Conservation (phyloP, 225 moss, liverwort and hornwort species). For the Asterella californica region DNA sequence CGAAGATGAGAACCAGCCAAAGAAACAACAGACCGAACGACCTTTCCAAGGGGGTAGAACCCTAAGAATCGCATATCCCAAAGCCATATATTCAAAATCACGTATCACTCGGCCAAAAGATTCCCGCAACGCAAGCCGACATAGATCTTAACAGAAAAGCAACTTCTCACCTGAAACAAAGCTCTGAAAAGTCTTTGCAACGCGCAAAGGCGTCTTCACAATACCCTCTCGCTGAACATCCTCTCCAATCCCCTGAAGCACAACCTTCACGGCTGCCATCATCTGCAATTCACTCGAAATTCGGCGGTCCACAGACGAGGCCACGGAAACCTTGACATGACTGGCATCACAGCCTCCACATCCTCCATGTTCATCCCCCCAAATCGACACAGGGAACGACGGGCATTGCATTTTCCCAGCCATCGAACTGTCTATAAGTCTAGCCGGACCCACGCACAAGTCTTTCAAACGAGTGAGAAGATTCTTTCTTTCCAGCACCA, state of each 20-base stretch:
- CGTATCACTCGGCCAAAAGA: neutral
- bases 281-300: slow-evolving; percentile 29
- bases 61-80: slow-evolving; percentile 1
- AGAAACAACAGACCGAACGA: neutral
- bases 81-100: neutral
- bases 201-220: slow-evolving; percentile 81
- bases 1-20: neutral
- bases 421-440: neutral
- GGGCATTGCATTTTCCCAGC: slow-evolving; percentile 22
- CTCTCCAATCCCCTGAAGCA: slow-evolving; percentile 78
- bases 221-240: slow-evolving; percentile 81
- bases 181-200: slow-evolving; percentile 79
- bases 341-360: slow-evolving; percentile 13
- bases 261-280: slow-evolving; percentile 62
- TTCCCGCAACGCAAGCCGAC: neutral
- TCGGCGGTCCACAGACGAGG: neutral
- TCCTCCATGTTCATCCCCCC: slow-evolving; percentile 22
- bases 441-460: neutral
- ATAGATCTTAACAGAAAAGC: neutral
- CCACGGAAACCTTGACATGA: slow-evolving; percentile 8
- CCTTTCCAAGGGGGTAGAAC: neutral
- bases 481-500: neutral
- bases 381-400: slow-evolving; percentile 15
- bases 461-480: neutral
- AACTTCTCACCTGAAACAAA: slow-evolving; percentile 55